Evolutionary conservation across 768 basidiomycete genomes (phyloP), one percentile per base, ranked within the genome.

Genomic region (Rhizopogon roseolus): DNA sequence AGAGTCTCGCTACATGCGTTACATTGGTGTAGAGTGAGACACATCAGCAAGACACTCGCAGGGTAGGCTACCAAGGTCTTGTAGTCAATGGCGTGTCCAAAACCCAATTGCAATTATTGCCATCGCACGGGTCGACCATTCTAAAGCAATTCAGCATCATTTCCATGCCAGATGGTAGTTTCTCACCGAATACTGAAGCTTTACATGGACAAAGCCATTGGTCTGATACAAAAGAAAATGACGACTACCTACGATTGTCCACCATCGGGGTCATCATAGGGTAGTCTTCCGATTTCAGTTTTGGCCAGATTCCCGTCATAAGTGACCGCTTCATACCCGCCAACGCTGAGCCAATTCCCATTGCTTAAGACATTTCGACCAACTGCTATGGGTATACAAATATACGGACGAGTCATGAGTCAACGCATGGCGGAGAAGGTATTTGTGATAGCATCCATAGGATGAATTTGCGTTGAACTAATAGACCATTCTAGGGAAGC

Each of bases 341-440:
- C 90, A 42, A 90, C 81, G 57, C 87, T 89, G 22, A 89, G 63
- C 89, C 88, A 92, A 3, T 86, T 87, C 14, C 90, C 90, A 65
- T 93, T 87, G 0, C 83, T 89, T 50, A 90, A 71, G 1, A 85
- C 84, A 46, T 57, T 61, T 9, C 72, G 36, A 32, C 8, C 5
- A n/a, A 34, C 37, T 36, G 17, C 28, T 14, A 19, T 27, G 11
- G 17, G n/a, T n/a, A 56, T 14, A 29, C 11, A 40, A 22, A 29
- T 14, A 40, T 28, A 44, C 27, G 27, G 17, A 37, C 36, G 29
- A 28, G 25, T 41, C 6, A 38, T 39, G 6, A 48, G 56, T 19
- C 51, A 41, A 50, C 84, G 64, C 60, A 86, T 86, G 3, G 91
- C 90, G 66, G 90, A 93, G 71, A 93, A 93, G 0, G 85, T 71